Evolutionary conservation across 306 rosid species (phyloP).

Genomic region (Styphnolobium japonicum): DNA sequence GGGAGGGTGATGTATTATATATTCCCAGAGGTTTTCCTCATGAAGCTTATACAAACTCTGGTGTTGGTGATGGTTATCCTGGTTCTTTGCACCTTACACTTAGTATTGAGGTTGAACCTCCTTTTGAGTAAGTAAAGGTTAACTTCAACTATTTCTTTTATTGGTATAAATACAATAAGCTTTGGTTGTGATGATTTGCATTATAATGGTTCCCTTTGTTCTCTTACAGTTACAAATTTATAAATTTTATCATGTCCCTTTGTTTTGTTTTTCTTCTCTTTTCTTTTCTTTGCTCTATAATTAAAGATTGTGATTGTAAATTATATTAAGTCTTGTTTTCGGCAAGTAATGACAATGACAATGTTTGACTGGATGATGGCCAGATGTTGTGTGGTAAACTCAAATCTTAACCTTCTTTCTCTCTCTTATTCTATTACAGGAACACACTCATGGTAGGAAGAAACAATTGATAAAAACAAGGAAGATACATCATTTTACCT

Average conservation of each 20-base stretch:
- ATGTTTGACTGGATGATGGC: neutral
- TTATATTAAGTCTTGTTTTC: conserved; percentile 1
- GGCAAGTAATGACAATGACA: conserved; percentile 5
- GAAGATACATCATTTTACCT: neutral
- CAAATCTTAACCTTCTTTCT: conserved; percentile 5
- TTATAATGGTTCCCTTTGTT: neutral
- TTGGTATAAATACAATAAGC: neutral
- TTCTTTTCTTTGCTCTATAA: neutral
- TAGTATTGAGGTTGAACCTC: conserved; percentile 85
- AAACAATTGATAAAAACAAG: neutral
- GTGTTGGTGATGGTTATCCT: conserved; percentile 40
- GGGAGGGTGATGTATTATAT: conserved; percentile 74
- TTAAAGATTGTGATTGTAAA: conserved; percentile 1
- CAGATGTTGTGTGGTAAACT: neutral
- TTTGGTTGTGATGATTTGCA: conserved; percentile 1
- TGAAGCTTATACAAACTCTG: conserved; percentile 60
- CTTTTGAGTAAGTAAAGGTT: conserved; percentile 74
- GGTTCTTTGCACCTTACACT: conserved; percentile 78
- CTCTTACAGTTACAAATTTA: neutral
- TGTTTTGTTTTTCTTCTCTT: neutral
- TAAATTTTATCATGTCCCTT: conserved; percentile 1
- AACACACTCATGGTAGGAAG: neutral
- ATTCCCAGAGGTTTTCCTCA: conserved; percentile 90
- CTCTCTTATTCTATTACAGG: conserved; percentile 4
- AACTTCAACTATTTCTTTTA: neutral